A percentile compares a stretch with the other conserved stretches of the same genome.
Evolutionary conservation across 306 rosid genomes (phyloP).

Genomic region (Malus sylvestris): DNA sequence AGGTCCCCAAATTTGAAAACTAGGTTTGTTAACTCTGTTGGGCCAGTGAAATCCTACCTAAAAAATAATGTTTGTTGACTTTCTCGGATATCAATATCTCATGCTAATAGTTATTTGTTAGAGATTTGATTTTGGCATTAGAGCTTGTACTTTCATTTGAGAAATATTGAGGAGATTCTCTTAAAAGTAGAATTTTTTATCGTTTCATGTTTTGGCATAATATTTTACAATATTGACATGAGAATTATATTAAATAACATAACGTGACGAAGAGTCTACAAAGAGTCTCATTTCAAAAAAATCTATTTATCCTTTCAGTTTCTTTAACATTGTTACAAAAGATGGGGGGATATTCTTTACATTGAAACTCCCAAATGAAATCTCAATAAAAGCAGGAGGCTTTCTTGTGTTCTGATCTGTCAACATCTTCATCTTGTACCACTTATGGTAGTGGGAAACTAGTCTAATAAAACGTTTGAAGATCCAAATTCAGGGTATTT

Average conservation of each 20-base stretch:
- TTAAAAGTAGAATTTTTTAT: fast-evolving
- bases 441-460: not conserved
- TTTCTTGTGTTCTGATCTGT: constrained; percentile 17
- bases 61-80: too few relatives aligned
- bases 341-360: constrained; percentile 16
- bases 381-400: constrained; percentile 40
- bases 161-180: too few relatives aligned
- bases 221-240: too few relatives aligned
- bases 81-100: not conserved
- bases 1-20: too few relatives aligned
- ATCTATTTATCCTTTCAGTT: constrained; percentile 9
- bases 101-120: constrained; percentile 17
- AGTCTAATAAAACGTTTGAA: constrained; percentile 8
- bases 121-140: not conserved
- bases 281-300: too few relatives aligned
- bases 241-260: too few relatives aligned
- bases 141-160: constrained; percentile 10
- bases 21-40: too few relatives aligned
- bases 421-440: constrained; percentile 61
- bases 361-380: constrained; percentile 25
- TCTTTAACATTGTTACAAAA: constrained; percentile 28
- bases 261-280: too few relatives aligned
- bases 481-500: constrained; percentile 34
- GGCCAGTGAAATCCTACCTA: too few relatives aligned
- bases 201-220: fast-evolving